These are phyloP conservation scores for Coemansia sp. DNA, from an alignment of 192 early-diverging fungal species.

Conservation along the genomic window DNA sequence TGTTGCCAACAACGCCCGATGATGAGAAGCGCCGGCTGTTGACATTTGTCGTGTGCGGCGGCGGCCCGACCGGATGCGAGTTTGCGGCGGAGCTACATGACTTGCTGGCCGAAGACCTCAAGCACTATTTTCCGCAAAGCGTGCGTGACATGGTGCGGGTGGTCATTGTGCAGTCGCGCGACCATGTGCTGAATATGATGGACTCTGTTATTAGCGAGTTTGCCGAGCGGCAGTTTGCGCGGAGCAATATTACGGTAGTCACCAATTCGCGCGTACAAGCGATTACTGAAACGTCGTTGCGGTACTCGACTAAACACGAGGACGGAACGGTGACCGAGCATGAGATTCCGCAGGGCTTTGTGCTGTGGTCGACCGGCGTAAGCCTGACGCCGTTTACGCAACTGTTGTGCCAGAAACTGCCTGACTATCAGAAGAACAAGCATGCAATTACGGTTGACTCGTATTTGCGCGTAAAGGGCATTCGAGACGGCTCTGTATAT, in stretches of 20 bases:
- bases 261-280: conserved; percentile 62
- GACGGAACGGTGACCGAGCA: conserved; percentile 28
- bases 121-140: conserved; percentile 69
- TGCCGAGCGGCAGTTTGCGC: conserved; percentile 66
- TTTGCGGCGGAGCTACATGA: conserved; percentile 77
- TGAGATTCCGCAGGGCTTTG: conserved; percentile 63
- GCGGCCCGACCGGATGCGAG: conserved; percentile 82
- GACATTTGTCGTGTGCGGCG: conserved; percentile 84
- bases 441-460: conserved; percentile 70
- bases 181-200: conserved; percentile 73
- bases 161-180: conserved; percentile 78
- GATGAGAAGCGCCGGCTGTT: conserved; percentile 66
- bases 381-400: conserved; percentile 61
- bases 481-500: conserved; percentile 65
- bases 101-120: conserved; percentile 78
- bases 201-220: conserved; percentile 77
- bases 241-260: conserved; percentile 75
- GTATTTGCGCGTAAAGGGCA: conserved; percentile 67
- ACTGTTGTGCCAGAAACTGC: conserved; percentile 52
- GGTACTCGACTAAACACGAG: conserved; percentile 52
- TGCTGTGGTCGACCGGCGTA: conserved; percentile 78
- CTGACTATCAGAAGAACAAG: conserved; percentile 29
- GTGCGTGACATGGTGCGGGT: conserved; percentile 68
- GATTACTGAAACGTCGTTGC: conserved; percentile 61
- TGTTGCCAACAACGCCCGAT: conserved; percentile 62